Evolutionary conservation across 306 rosid species (phyloP).

Genomic region (Malus sieversii): DNA sequence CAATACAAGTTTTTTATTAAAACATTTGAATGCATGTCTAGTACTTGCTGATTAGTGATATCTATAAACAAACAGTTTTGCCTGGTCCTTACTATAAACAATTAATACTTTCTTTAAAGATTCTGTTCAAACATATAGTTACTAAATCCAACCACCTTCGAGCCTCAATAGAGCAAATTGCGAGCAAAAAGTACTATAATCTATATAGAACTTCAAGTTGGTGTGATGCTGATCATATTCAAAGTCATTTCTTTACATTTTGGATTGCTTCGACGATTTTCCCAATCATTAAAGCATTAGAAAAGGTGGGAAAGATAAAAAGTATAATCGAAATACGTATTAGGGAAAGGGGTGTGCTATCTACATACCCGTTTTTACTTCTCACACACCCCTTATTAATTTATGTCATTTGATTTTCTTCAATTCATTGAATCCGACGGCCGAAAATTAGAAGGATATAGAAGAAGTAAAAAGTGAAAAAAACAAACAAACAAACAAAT

Average conservation of each 20-base stretch:
- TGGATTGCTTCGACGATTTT: constrained; percentile 15
- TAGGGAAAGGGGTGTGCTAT: background rate
- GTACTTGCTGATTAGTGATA: background rate
- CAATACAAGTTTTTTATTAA: too few species aligned
- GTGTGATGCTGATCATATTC: constrained; percentile 2
- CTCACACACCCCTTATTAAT: too few species aligned
- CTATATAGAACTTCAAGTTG: background rate
- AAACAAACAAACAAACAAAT: background rate
- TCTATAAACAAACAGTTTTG: background rate
- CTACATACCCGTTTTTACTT: too few species aligned
- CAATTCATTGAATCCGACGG: too few species aligned
- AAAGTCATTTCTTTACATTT: background rate
- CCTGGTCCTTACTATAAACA: too few species aligned
- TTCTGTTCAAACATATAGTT: too few species aligned
- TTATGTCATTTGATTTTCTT: too few species aligned
- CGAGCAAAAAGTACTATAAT: background rate
- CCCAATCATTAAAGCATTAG: constrained; percentile 23
- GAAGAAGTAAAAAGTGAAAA: background rate
- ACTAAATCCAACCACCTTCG: background rate
- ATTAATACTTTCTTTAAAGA: too few species aligned
- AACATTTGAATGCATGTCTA: background rate
- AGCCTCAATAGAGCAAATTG: background rate
- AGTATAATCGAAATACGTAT: background rate
- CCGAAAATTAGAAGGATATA: too few species aligned
- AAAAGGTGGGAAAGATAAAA: constrained; percentile 7